Percentiles rank a stretch among this genome's conserved stretches.
Evolutionary conservation across 176 grass and related monocot species (phyloP).

Genomic region (Zea mays): DNA sequence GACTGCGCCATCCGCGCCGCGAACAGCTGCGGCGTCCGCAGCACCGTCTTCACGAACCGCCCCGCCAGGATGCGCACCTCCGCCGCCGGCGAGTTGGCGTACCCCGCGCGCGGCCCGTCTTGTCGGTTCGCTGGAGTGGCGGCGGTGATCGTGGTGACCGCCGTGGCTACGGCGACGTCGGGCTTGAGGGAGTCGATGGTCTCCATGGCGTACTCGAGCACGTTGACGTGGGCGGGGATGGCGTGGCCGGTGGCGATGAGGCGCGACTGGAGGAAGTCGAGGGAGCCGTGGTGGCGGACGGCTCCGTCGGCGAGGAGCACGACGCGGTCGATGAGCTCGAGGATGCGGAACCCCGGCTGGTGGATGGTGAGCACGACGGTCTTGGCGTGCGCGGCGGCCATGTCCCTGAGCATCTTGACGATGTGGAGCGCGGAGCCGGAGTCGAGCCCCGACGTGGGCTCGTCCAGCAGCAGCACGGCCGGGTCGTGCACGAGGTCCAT

Average conservation of each 20-base stretch:
- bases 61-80: conserved; percentile 60
- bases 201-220: conserved; percentile 92
- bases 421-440: conserved; percentile 79
- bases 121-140: too few relatives aligned
- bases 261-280: conserved; percentile 54
- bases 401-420: conserved; percentile 68
- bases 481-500: conserved; percentile 86
- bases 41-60: conserved; percentile 62
- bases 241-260: conserved; percentile 55
- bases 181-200: conserved; percentile 48
- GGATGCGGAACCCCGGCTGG: conserved; percentile 88
- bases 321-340: conserved; percentile 73
- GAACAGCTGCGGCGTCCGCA: conserved; percentile 75
- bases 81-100: conserved; percentile 54
- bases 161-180: not conserved
- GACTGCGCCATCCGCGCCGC: conserved; percentile 66
- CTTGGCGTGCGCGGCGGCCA: conserved; percentile 52
- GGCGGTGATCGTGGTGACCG: not conserved
- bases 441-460: conserved; percentile 89
- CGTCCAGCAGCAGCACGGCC: conserved; percentile 80
- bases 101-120: not conserved
- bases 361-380: conserved; percentile 89
- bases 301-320: conserved; percentile 69
- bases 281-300: conserved; percentile 69
- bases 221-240: conserved; percentile 82